Percentiles rank a stretch among this genome's conserved stretches.
Conservation (phyloP, 495 filamentous ascomycete species). For the Aspergillus avenaceus region DNA sequence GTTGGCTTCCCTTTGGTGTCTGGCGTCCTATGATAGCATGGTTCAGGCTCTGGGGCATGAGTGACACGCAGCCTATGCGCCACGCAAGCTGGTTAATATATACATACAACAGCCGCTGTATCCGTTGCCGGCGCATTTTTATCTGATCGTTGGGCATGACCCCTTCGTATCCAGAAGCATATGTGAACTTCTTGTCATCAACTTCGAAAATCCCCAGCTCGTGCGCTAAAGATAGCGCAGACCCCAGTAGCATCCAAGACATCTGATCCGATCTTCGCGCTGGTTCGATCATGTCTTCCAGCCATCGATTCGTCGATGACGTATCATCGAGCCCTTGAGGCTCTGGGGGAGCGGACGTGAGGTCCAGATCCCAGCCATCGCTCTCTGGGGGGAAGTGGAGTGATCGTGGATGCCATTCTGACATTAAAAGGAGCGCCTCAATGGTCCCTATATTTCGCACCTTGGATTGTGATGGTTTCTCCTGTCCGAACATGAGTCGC, state of each 20-base stretch:
- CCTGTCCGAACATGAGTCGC: slow-evolving; percentile 49
- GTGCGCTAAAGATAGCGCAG: slow-evolving; percentile 47
- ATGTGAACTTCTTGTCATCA: slow-evolving; percentile 23
- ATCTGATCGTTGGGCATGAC: slow-evolving; percentile 33
- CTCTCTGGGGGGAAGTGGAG: slow-evolving; percentile 51
- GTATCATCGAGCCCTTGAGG: slow-evolving; percentile 12
- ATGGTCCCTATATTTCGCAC: slow-evolving; percentile 48
- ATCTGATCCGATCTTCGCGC: slow-evolving; percentile 52
- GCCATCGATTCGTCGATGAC: slow-evolving; percentile 32
- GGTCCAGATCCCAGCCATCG: slow-evolving; percentile 46
- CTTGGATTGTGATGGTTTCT: slow-evolving; percentile 41
- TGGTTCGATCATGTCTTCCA: slow-evolving; percentile 49
- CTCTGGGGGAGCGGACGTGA: slow-evolving; percentile 23
- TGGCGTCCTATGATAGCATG: slow-evolving; percentile 36
- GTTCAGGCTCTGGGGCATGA: slow-evolving; percentile 48
- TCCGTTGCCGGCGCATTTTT: slow-evolving; percentile 37
- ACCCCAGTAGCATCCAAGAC: slow-evolving; percentile 54
- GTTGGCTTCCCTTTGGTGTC: slow-evolving; percentile 24
- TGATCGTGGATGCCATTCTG: slow-evolving; percentile 54
- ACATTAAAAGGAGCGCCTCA: slow-evolving; percentile 48
- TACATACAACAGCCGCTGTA: slow-evolving; percentile 45
- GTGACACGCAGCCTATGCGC: slow-evolving; percentile 50
- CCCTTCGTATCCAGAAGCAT: slow-evolving; percentile 20
- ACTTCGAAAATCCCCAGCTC: slow-evolving; percentile 50
- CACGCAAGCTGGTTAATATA: slow-evolving; percentile 52